Conservation (phyloP, 1,139 yeast species). For the Pneumocystis wakefieldiae region DNA sequence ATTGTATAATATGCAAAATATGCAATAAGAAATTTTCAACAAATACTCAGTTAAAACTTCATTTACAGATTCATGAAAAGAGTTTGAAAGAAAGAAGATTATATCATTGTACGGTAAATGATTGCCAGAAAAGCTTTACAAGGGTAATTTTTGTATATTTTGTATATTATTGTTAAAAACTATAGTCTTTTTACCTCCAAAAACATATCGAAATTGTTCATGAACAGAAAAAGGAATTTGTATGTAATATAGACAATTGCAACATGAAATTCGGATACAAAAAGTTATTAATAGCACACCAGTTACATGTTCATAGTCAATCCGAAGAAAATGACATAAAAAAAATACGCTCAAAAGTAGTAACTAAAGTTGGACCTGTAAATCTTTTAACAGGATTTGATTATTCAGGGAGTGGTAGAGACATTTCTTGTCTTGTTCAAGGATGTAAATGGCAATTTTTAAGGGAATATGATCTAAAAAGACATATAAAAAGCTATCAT, state of each 20-base stretch:
- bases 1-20: constrained; percentile 50
- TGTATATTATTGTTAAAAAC: background rate
- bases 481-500: constrained; percentile 23
- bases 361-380: constrained; percentile 17
- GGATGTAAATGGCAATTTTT: constrained; percentile 26
- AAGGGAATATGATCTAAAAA: constrained; percentile 27
- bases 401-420: constrained; percentile 21
- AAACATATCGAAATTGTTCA: constrained; percentile 16
- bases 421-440: constrained; percentile 22
- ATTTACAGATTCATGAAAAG: constrained; percentile 44
- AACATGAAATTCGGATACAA: constrained; percentile 16
- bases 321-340: constrained; percentile 1
- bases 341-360: constrained; percentile 9
- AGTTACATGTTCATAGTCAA: constrained; percentile 9
- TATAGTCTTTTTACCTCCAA: constrained; percentile 6
- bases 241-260: constrained; percentile 14
- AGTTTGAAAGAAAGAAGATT: constrained; percentile 42
- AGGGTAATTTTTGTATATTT: constrained; percentile 3
- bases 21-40: constrained; percentile 72
- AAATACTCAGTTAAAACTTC: constrained; percentile 51
- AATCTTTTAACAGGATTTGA: constrained; percentile 27
- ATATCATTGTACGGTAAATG: constrained; percentile 32
- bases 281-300: constrained; percentile 14
- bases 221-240: constrained; percentile 14
- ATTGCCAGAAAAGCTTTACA: constrained; percentile 28